Evolutionary conservation across 805 yeast species (phyloP).

Genomic region (Candida patagonica): DNA sequence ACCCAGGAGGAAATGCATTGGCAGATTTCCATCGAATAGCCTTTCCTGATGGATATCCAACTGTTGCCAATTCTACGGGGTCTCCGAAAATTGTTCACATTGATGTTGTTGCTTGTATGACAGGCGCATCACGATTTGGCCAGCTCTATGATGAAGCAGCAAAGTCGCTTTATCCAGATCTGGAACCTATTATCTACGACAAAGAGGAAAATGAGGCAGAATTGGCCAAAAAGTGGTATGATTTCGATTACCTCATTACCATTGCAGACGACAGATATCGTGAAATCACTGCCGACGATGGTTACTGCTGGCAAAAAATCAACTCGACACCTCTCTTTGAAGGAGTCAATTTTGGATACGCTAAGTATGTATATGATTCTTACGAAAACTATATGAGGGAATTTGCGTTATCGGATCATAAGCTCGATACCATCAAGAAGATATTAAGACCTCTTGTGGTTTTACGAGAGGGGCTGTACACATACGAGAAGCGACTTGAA

Average conservation of each 20-base stretch:
- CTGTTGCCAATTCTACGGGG: background rate
- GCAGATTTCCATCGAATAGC: constrained; percentile 37
- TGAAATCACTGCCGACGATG: constrained; percentile 2
- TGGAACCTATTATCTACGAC: constrained; percentile 43
- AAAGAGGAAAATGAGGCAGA: constrained; percentile 51
- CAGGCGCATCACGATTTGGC: constrained; percentile 73
- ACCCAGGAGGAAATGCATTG: constrained; percentile 84
- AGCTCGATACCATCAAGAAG: background rate
- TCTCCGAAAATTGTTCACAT: constrained; percentile 47
- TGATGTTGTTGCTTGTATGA: constrained; percentile 77
- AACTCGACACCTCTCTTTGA: constrained; percentile 32
- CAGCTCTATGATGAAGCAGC: constrained; percentile 36
- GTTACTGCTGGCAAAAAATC: constrained; percentile 36
- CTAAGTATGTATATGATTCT: background rate
- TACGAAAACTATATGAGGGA: background rate
- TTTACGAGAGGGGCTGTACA: background rate
- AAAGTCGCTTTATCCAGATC: constrained; percentile 9
- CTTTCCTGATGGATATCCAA: constrained; percentile 7
- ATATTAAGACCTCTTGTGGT: background rate
- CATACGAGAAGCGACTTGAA: constrained; percentile 1
- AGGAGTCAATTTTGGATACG: constrained; percentile 1
- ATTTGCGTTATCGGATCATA: background rate
- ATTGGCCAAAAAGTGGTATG: constrained; percentile 36
- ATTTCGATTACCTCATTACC: constrained; percentile 45
- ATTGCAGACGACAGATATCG: constrained; percentile 22